Evolutionary conservation across 2,329 filamentous ascomycete genomes (phyloP).

Genomic region (Exophiala sideris): DNA sequence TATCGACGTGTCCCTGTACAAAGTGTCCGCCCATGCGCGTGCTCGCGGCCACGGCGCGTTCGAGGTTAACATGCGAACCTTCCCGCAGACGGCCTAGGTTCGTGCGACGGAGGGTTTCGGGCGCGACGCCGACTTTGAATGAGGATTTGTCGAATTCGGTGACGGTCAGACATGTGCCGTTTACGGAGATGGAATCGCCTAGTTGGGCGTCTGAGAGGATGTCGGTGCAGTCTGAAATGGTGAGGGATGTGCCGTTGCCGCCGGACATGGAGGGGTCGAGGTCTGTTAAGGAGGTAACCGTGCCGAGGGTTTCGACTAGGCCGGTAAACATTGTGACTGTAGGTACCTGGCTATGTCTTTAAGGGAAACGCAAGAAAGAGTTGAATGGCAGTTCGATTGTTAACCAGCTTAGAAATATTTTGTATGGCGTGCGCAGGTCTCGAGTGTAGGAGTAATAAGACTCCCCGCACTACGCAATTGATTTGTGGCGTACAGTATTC

Average conservation of each 20-base stretch:
- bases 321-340: slow-evolving; percentile 82
- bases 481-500: too few relatives aligned
- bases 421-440: too few relatives aligned
- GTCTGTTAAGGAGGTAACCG: slow-evolving; percentile 74
- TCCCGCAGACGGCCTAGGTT: slow-evolving; percentile 75
- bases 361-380: too few relatives aligned
- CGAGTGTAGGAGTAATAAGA: too few relatives aligned
- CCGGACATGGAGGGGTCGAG: slow-evolving; percentile 69
- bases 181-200: slow-evolving; percentile 91
- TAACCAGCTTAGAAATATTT: too few relatives aligned
- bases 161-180: slow-evolving; percentile 93
- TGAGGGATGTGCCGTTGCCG: slow-evolving; percentile 82
- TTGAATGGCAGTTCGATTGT: too few relatives aligned
- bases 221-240: slow-evolving; percentile 70
- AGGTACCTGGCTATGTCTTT: not conserved
- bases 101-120: slow-evolving; percentile 91
- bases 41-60: slow-evolving; percentile 83
- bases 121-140: slow-evolving; percentile 92
- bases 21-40: slow-evolving; percentile 98
- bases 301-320: slow-evolving; percentile 87
- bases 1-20: slow-evolving; percentile 96
- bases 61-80: slow-evolving; percentile 77
- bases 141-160: slow-evolving; percentile 59
- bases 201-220: slow-evolving; percentile 80
- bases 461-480: too few relatives aligned